Base-by-base conservation (phyloP, 495 filamentous ascomycete genomes). In the Immersiella caudata region DNA sequence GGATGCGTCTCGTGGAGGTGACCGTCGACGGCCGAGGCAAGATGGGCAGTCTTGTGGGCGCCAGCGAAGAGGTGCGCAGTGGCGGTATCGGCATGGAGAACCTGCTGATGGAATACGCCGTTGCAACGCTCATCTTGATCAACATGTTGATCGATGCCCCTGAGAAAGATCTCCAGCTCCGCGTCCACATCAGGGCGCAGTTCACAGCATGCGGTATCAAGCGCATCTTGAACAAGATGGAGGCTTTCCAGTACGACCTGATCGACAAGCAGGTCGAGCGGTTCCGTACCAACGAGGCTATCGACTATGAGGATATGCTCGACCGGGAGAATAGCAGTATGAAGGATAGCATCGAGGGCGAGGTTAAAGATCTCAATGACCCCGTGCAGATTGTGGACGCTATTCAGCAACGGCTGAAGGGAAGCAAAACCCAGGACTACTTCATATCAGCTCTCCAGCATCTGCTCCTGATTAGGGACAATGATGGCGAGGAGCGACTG, bases 51-150 rank as follows among this genome's bases (percentile, higher is more conserved):
- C 85, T 98, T 67, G 95, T 99, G 26, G 95, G 95, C 58, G 95
- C 95, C 7, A 97, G 93, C 71, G 96, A 99, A 74, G 95, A 99
- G 80, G 91, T 97, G 68, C 91, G 95, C 74, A 97, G 91, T 78
- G 95, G 96, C 62, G 95, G 95, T 62, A 96, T 97, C 76, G 95
- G 96, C 77, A 96, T 98, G 92, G 95, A 99, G 84, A 98, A 97
- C 74, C 85, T 96, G 58, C 86, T 99, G 16, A 99, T 99, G 95
- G 95, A 99, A 84, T 99, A 99, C 73, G 96, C 93, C 12, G 93
- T 98, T 58, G 92, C 96, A 16, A 94, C 94, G 8, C 87, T 99
- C 78, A 91, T 98, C 71, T 82, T 99, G 70, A 89, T 99, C 80
- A 99, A 99, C 75, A 97, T 97, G 89, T 84, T 99, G 72, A 90